phyloP scores from a whole-genome alignment of 2,329 filamentous ascomycete genomes.

The Parascedosporium putredinis region DNA sequence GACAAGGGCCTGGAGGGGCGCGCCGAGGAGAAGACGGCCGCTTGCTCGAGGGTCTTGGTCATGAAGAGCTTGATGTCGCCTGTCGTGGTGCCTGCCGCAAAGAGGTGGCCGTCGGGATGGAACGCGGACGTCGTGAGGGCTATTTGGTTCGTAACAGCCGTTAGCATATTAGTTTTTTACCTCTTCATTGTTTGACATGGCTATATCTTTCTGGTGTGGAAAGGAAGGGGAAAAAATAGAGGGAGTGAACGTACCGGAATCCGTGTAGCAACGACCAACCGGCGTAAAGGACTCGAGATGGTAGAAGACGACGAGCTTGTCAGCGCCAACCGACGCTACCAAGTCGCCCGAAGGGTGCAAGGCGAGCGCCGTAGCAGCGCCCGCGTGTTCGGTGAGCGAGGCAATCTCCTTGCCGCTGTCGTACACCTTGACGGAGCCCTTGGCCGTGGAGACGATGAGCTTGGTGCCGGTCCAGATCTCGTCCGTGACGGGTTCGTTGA shows the following conservation, averaged over 20 bases:
- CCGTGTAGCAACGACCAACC: constrained; percentile 69
- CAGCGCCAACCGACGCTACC: constrained; percentile 74
- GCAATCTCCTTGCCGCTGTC: constrained; percentile 59
- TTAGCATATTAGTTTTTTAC: no score
- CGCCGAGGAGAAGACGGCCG: constrained; percentile 63
- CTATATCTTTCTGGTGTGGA: no score
- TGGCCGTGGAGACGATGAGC: constrained; percentile 62
- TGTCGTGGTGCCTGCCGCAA: constrained; percentile 70
- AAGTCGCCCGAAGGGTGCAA: constrained; percentile 76
- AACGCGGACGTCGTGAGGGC: constrained; percentile 72
- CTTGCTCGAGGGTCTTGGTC: constrained; percentile 66
- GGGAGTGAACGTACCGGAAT: constrained; percentile 53
- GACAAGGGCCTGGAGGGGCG: constrained; percentile 62
- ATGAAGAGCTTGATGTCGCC: constrained; percentile 85
- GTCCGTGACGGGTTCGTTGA: constrained; percentile 58
- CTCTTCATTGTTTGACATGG: no score
- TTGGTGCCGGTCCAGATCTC: constrained; percentile 55
- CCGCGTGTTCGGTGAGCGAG: constrained; percentile 71
- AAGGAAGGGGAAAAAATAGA: neutral
- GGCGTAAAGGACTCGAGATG: constrained; percentile 59
- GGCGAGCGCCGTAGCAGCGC: constrained; percentile 65
- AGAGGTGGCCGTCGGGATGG: constrained; percentile 92
- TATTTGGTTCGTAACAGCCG: constrained; percentile 32
- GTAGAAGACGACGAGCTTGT: constrained; percentile 90
- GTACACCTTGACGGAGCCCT: constrained; percentile 72